Percentiles rank a stretch among this genome's conserved stretches.
Conservation (phyloP, 208 protist species). For the Leishmania amazonensis region DNA sequence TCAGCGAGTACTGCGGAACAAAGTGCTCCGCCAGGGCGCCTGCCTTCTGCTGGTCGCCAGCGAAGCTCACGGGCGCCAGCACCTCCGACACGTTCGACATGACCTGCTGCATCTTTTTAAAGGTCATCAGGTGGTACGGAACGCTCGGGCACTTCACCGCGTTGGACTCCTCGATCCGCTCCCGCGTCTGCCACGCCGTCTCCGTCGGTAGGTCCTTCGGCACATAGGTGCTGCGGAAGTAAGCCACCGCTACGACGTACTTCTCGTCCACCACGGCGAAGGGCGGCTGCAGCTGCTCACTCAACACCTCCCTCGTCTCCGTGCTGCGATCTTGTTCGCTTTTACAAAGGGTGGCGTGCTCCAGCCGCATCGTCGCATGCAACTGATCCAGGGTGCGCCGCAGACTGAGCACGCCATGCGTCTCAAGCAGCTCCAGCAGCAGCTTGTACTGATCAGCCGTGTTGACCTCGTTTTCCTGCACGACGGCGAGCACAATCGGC, state of each 20-base stretch:
- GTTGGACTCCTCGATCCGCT: conserved; percentile 74
- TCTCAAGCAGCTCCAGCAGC: conserved; percentile 72
- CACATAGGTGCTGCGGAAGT: conserved; percentile 94
- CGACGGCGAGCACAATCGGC: conserved; percentile 90
- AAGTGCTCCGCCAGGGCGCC: conserved; percentile 64
- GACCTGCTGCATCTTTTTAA: conserved; percentile 96
- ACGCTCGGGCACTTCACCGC: conserved; percentile 96
- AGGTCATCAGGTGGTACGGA: conserved; percentile 94
- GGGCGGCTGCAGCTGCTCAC: conserved; percentile 32
- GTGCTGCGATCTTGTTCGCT: conserved; percentile 2
- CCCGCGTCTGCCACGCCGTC: conserved; percentile 76
- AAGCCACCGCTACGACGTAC: conserved; percentile 82
- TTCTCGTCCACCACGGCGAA: conserved; percentile 68
- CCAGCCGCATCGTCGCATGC: conserved; percentile 47
- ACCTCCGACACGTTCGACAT: conserved; percentile 72
- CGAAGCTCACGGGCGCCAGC: conserved; percentile 65
- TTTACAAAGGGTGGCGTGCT: conserved; percentile 17
- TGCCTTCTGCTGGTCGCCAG: conserved; percentile 52
- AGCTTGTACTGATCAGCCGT: conserved; percentile 93
- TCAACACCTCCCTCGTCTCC: not conserved
- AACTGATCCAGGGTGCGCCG: conserved; percentile 88
- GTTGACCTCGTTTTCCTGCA: conserved; percentile 94
- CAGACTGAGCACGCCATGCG: conserved; percentile 77
- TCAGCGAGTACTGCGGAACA: conserved; percentile 90
- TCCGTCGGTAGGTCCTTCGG: conserved; percentile 88